phyloP scores from a whole-genome alignment of 345 rosid genomes.

The Lepidium aucheri region DNA sequence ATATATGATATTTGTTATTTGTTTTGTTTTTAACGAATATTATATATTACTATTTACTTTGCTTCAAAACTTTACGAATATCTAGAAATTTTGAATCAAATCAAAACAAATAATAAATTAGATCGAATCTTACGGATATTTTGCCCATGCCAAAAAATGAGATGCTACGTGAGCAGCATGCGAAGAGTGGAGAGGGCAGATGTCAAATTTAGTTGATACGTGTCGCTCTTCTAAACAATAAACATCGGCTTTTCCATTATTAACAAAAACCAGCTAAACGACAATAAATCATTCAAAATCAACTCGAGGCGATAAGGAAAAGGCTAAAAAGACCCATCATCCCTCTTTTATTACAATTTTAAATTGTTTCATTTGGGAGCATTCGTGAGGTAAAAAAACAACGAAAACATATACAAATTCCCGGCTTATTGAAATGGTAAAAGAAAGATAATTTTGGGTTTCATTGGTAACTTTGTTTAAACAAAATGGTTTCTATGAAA shows the following conservation, averaged over 20 bases:
- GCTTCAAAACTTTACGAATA: too few species aligned
- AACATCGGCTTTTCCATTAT: neutral
- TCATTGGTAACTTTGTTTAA: too few species aligned
- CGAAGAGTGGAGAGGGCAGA: constrained; percentile 24
- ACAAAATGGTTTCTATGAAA: too few species aligned
- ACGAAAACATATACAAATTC: neutral
- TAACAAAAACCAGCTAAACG: neutral
- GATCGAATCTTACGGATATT: too few species aligned
- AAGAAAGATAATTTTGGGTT: neutral
- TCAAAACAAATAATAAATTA: too few species aligned
- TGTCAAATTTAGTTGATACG: constrained; percentile 23
- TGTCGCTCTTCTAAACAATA: neutral
- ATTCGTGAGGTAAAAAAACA: neutral
- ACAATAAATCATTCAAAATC: neutral
- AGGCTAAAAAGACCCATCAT: constrained; percentile 10
- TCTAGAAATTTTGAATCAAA: too few species aligned
- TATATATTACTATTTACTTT: too few species aligned
- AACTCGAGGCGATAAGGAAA: constrained; percentile 21
- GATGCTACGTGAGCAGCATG: constrained; percentile 29
- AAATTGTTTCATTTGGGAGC: neutral
- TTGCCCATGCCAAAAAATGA: too few species aligned
- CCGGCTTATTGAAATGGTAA: neutral
- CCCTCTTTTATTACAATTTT: neutral
- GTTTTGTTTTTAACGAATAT: too few species aligned
- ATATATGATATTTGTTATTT: too few species aligned